Base-by-base conservation (phyloP, 176 grass and related monocot species). In the Zoysia japonica region DNA sequence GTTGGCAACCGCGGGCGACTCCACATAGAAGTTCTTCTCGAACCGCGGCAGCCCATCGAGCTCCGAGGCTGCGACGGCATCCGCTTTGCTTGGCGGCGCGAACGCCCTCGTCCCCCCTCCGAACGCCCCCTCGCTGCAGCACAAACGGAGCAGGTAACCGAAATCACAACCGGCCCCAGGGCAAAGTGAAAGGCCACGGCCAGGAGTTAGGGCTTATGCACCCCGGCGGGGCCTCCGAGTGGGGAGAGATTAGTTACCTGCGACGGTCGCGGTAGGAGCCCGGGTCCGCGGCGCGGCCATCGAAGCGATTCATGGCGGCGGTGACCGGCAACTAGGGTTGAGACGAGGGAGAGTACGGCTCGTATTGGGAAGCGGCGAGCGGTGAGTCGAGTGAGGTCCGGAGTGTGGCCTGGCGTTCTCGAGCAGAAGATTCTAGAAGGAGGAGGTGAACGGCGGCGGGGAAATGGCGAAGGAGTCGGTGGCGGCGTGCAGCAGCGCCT, bases 11-110 rank as follows among this genome's bases (percentile, higher is more conserved):
- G 92, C 65, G 11, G 84, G 84, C 2, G 93, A 83, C 86, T 99
- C 96, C 72, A 95, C 86, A 12, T 93, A 95, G 90, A 99, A 99
- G 78, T 99, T 99, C 82, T 99, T 99, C 68, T 95, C 96, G 71
- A 95, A 99, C 10, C 85, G 88, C 17, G 90, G 87, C 82, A 99
- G 83, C 76, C 88, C 96, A 45, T 99, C 92, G 57, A 99, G 84
- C 43, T 91, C 96, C 15, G 93, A 76, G 60, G 84, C 79, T 0
- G 78, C 76, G 10, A 71, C 61, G 35, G 86, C 67, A 40, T 95
- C 88, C 17, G 67, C 85, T 41, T 77, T 94, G 38, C 87, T 83
- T 35, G 91, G 81, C 72, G 91, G 50, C 28, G 82, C 78, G 78
- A 89, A 89, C 59, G 87, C 87, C 83, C 83, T 85, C 67, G 87